phyloP scores from a whole-genome alignment of 2,329 filamentous ascomycete genomes.

The Dactylonectria estremocensis region DNA sequence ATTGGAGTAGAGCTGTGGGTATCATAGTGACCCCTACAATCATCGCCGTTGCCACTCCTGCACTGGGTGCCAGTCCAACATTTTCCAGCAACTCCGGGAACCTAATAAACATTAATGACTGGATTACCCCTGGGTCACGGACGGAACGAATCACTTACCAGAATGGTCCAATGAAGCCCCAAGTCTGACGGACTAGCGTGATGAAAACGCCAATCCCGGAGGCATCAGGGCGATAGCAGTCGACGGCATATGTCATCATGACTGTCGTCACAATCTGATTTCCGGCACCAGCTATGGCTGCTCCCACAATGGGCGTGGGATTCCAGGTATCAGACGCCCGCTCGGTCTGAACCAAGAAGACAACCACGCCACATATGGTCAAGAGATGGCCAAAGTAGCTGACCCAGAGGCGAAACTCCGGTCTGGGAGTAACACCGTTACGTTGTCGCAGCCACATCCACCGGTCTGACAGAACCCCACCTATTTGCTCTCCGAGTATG shows the following conservation, averaged over 20 bases:
- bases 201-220: slow-evolving; percentile 72
- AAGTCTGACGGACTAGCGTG: slow-evolving; percentile 68
- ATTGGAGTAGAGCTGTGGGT: slow-evolving; percentile 29
- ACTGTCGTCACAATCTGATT: slow-evolving; percentile 75
- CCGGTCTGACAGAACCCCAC: slow-evolving; percentile 66
- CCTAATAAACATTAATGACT: slow-evolving; percentile 5
- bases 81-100: slow-evolving; percentile 24
- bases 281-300: slow-evolving; percentile 66
- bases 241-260: slow-evolving; percentile 72
- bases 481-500: slow-evolving; percentile 71
- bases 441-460: slow-evolving; percentile 64
- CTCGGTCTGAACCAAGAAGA: slow-evolving; percentile 68
- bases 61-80: slow-evolving; percentile 12
- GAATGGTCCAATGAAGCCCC: slow-evolving; percentile 63
- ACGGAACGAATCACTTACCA: slow-evolving; percentile 38
- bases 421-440: slow-evolving; percentile 50
- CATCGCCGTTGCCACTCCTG: slow-evolving; percentile 20
- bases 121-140: no score
- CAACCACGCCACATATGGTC: slow-evolving; percentile 65
- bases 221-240: slow-evolving; percentile 68
- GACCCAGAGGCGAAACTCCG: slow-evolving; percentile 72
- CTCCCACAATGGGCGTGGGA: slow-evolving; percentile 69
- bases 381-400: slow-evolving; percentile 67
- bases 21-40: slow-evolving; percentile 22
- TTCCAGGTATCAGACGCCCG: slow-evolving; percentile 65